Base-by-base conservation (phyloP, 2,329 filamentous ascomycete species). In the Venturia oleaginea region DNA sequence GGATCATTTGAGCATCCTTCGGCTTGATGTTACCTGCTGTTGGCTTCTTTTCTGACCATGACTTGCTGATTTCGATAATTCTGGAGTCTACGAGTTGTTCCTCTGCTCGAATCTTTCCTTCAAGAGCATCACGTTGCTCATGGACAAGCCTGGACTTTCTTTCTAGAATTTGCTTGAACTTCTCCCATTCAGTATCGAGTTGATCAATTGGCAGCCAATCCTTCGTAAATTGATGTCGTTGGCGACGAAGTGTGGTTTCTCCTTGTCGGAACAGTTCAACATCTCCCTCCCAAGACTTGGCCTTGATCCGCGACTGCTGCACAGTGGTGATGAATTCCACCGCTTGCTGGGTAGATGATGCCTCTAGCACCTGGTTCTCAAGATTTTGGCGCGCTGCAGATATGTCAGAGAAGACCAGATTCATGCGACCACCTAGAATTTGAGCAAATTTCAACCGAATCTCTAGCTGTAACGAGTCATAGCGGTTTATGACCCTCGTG, bases 381-480 rank as follows among this genome's bases (percentile, higher is more conserved):
- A 99, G 83, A 70, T 97, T 91, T 69, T 89, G 88, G 30, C 93
- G 86, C 11, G 93, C 91, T 76, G 92, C 92, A 71, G 96, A 90
- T 66, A 99, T 89, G 67, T 97, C 93, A 15, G 89, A 87, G 70
- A 94, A 92, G 4, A 97, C 88, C 71, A 99, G 94, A 60, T 91
- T 85, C 86, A 97, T 95, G 61, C 92, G 90, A 67, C 86, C 89
- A 59, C 92, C 91, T 57, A 99, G 87, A 64, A 94, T 91, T 65
- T 84, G 84, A 43, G 92, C 94, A 76, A 99, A 99, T 74, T 96
- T 96, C 70, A 90, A 85, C 43, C 97, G 81, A 64, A 99, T 96
- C 69, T 99, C 94, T 71, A 97, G 91, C 75, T 99, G 94, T 94
- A 95, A 99, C 75, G 97, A 93, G 73, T 99, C 95, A 73, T 99